Conservation (phyloP, 1,139 yeast genomes). For the Pichia sp. region DNA sequence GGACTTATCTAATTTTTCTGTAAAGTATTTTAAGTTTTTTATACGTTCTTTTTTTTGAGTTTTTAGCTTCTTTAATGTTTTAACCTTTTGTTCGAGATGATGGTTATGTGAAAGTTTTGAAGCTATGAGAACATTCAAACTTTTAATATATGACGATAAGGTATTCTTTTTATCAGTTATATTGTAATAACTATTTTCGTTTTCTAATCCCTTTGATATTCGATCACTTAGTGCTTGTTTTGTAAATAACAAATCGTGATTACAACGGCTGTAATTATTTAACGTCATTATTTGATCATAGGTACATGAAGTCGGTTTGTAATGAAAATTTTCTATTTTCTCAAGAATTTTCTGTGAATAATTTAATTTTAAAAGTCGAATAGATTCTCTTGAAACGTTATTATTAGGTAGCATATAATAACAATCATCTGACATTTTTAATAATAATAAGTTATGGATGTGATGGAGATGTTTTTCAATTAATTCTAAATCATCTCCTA, state of each 20-base stretch:
- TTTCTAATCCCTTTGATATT: slow-evolving; percentile 2
- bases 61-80: not conserved
- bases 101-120: slow-evolving; percentile 1
- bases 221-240: slow-evolving; percentile 20
- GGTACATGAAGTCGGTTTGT: slow-evolving; percentile 25
- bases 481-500: slow-evolving; percentile 26
- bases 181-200: not conserved
- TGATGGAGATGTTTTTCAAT: slow-evolving; percentile 16
- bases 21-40: slow-evolving; percentile 1
- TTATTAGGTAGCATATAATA: slow-evolving; percentile 27
- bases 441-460: slow-evolving; percentile 30
- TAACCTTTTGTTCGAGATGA: not conserved
- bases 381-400: slow-evolving; percentile 11
- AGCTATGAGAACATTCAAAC: not conserved
- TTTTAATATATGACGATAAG: not conserved
- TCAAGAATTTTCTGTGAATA: slow-evolving; percentile 4
- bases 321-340: slow-evolving; percentile 3
- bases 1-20: not conserved
- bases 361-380: slow-evolving; percentile 10
- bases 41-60: not conserved
- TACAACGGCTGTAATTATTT: slow-evolving; percentile 38
- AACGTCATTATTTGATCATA: slow-evolving; percentile 42
- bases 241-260: slow-evolving; percentile 31
- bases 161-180: not conserved
- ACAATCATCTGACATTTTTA: slow-evolving; percentile 36